Base-by-base conservation (phyloP, 345 rosid genomes). In the Moricandia moricandioides region DNA sequence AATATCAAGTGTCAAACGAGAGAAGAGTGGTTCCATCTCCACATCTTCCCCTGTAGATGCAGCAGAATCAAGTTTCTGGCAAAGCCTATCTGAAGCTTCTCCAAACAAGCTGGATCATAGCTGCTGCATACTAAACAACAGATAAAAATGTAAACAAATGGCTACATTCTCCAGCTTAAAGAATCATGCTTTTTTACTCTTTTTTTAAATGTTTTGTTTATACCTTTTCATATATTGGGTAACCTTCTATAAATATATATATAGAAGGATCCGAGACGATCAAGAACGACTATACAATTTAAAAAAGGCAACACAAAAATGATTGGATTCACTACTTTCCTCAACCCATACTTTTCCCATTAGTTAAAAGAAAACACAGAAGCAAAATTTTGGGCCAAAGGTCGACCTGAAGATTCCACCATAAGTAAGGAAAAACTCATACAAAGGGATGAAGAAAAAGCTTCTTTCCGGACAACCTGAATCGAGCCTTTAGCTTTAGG, bases 21-120 rank as follows among this genome's bases (percentile, higher is more conserved):
- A 94, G 85, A 94, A 94, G 65, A 94, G 88, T 33, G 98, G 91
- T 71, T 94, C 98, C 96, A 94, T 90, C 84, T 94, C 98, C 30
- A 85, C 95, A 72, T 85, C 85, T 83, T 94, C 97, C 37, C 92
- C 89, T 55, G 83, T 82, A 49, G 88, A 79, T 78, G 95, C 95
- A 77, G 97, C 97, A 24, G 69, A 75, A 80, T 86, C 88, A 16
- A 94, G 88, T 83, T 91, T 94, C 74, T 80, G 70, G 75, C 97
- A 90, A 69, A 94, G 98, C 85, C 96, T 87, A 71, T 90, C 83
- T n/a, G 97, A 84, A 71, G 95, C 93, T 85, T 86, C 76, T 70
- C 92, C 95, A 63, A 94, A 94, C 74, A 94, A 82, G 81, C 82
- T 77, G 24, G 69, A 94, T 86, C 98, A 94, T 94, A 62, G 97